Conservation (phyloP, 2,329 filamentous ascomycete genomes). For the Xylariaceae sp. region DNA sequence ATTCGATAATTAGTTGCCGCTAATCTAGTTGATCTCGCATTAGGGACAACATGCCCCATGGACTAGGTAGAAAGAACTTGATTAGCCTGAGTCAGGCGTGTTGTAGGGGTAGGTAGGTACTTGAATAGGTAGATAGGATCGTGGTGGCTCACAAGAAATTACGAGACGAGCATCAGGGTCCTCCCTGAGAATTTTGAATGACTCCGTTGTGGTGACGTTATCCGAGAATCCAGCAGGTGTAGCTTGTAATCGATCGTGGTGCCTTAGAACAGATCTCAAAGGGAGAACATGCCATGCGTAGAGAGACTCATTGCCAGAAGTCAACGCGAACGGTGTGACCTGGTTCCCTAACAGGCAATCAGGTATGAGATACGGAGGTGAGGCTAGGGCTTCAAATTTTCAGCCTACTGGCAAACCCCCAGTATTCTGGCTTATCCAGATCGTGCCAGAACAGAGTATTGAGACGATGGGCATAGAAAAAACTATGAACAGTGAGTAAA, state of each 20-base stretch:
- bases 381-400: conserved; percentile 10
- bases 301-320: conserved; percentile 71
- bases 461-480: conserved; percentile 78
- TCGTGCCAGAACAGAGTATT: conserved; percentile 69
- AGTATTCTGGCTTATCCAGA: conserved; percentile 70
- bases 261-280: conserved; percentile 66
- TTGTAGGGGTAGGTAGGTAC: background rate
- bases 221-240: conserved; percentile 47
- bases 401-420: conserved; percentile 76
- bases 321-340: conserved; percentile 77
- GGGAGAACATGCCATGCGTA: conserved; percentile 92
- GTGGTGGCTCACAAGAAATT: conserved; percentile 51
- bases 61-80: conserved; percentile 43
- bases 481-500: conserved; percentile 46
- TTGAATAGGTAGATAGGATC: background rate
- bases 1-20: conserved; percentile 36
- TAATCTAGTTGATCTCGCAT: background rate
- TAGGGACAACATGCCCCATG: conserved; percentile 54
- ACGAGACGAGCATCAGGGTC: conserved; percentile 62
- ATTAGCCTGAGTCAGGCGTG: conserved; percentile 9
- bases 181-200: conserved; percentile 58
- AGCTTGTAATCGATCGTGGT: conserved; percentile 59
- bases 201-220: conserved; percentile 53
- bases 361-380: conserved; percentile 15
- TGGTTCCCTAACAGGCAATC: conserved; percentile 61